Base-by-base conservation (phyloP, 106 monocot species). In the Acorus calamus region DNA sequence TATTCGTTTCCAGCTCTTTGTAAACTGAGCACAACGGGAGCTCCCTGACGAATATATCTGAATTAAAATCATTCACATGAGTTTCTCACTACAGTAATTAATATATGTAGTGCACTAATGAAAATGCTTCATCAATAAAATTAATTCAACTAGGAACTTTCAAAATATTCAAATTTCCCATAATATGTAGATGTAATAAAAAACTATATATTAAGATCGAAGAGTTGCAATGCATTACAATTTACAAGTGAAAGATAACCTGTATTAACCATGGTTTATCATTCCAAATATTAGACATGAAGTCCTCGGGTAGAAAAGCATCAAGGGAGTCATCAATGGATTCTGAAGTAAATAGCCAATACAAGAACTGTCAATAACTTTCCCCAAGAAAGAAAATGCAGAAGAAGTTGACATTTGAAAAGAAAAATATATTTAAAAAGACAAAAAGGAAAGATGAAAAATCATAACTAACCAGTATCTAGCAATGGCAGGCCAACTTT, bases 31-130 rank as follows among this genome's bases (percentile, higher is more conserved):
- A 74, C 84, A 85, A 0, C 69, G 81, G 58, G 59, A 61, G 72
- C 96, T 91, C 63, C 91, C 82, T 65, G 68, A 65, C 67, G 96
- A 96, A 79, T 82, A 96, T 46, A 87, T 76, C 96, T 96, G 61
- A 49, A 74, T 59, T 53, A 52, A 6, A 55, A 72, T 47, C 46
- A 62, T 45, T 46, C 14, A 45, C 28, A 28, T 28, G 28, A 28
- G 28, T 28, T 28, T 28, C 28, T 28, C 28, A 28, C 28, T 28
- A 28, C 28, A 28, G 28, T 28, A 28, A 28, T 28, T 1, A 0
- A 1, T 28, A 28, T 1, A 28, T 28, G 28, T 28, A 28, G 28
- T 28, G 28, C 28, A 28, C 28, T 28, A 28, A 28, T 28, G 28
- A 28, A 28, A 28, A 28, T 28, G 28, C 28, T 28, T 28, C 28